Conservation (phyloP, 352 stramenopile species). For the Globisporangium canariense region DNA sequence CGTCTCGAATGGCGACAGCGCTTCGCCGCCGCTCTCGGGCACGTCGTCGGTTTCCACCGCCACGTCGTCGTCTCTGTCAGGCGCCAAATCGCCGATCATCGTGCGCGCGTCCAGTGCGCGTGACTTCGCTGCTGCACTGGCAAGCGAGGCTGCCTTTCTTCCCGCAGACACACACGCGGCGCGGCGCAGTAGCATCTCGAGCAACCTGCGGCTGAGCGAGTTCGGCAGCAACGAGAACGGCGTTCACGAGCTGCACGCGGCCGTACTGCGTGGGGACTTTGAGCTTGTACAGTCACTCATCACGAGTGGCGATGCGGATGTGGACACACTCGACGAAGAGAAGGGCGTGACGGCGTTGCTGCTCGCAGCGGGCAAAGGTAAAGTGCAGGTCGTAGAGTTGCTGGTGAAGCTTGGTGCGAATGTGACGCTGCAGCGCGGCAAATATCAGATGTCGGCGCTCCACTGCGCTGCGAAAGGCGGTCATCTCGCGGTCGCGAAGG, state of each 20-base stretch:
- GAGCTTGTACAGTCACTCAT: constrained; percentile 11
- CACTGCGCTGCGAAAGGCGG: constrained; percentile 18
- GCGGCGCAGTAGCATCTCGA: constrained; percentile 12
- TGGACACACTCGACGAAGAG: constrained; percentile 13
- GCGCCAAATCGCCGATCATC: constrained; percentile 7
- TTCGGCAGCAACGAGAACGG: background rate
- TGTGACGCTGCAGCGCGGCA: constrained; percentile 3
- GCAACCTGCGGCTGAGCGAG: constrained; percentile 15
- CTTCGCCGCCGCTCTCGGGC: background rate
- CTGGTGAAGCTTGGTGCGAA: constrained; percentile 14
- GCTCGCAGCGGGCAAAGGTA: constrained; percentile 16
- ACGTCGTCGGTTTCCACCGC: constrained; percentile 7
- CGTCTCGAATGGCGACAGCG: too few species aligned
- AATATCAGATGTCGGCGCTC: constrained; percentile 15
- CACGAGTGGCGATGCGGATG: constrained; percentile 9
- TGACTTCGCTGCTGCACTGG: constrained; percentile 15
- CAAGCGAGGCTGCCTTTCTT: constrained; percentile 13
- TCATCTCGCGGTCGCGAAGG: background rate
- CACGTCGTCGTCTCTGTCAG: background rate
- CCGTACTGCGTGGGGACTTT: constrained; percentile 13
- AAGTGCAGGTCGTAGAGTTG: constrained; percentile 11
- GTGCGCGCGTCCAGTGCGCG: constrained; percentile 16
- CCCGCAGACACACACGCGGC: constrained; percentile 10
- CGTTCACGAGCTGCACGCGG: constrained; percentile 11
- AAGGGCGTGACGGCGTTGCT: constrained; percentile 17